A percentile compares a stretch with the other conserved stretches of the same genome.
phyloP scores from a whole-genome alignment of 495 filamentous ascomycete species.

The Hypoxylon fuscum region DNA sequence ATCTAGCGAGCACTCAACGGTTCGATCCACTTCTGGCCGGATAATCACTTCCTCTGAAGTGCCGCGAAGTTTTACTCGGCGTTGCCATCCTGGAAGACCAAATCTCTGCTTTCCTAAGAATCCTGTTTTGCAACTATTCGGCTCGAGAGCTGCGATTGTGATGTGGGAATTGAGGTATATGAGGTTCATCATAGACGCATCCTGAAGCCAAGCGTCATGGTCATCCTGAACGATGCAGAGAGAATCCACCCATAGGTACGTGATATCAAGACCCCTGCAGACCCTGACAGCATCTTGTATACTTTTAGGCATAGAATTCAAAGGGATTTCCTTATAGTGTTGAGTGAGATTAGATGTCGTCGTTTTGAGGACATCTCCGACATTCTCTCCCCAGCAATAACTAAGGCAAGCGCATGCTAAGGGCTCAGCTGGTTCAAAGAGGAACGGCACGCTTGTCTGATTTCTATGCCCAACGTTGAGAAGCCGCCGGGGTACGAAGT shows the following conservation, averaged over 20 bases:
- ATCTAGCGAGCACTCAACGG: background rate
- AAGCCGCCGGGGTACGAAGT: background rate
- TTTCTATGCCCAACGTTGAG: background rate
- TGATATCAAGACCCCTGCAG: background rate
- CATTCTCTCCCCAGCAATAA: background rate
- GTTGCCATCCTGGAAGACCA: background rate
- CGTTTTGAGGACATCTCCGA: background rate
- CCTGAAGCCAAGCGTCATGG: constrained; percentile 36
- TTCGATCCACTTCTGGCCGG: background rate
- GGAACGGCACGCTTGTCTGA: background rate
- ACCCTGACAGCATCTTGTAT: background rate
- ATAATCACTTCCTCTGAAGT: background rate
- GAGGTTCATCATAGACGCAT: constrained; percentile 43
- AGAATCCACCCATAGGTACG: constrained; percentile 29
- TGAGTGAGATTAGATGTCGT: background rate
- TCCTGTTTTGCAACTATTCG: background rate
- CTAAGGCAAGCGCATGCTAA: background rate
- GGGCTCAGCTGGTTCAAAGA: background rate
- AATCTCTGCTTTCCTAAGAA: background rate
- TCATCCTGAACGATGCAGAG: constrained; percentile 45
- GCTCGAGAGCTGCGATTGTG: constrained; percentile 36
- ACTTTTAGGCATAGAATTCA: background rate
- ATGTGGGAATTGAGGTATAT: constrained; percentile 43
- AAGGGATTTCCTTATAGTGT: background rate
- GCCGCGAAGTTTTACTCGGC: background rate